Percentiles rank a stretch among this genome's conserved stretches.
phyloP scores from a whole-genome alignment of 306 rosid species.

The Dryas alaskensis region DNA sequence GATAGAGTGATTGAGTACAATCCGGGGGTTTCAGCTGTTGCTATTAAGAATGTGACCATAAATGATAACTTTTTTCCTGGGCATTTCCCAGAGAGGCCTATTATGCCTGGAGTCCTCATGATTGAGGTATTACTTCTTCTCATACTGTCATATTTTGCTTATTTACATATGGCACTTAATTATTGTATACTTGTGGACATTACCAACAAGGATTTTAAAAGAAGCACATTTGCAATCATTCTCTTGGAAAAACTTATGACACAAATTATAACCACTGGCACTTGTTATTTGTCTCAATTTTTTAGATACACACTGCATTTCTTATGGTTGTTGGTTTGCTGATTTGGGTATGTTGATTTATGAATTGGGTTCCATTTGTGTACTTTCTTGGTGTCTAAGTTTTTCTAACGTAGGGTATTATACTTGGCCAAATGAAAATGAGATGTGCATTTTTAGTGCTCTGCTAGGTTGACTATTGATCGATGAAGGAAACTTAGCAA shows the following conservation, averaged over 20 bases:
- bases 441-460: not conserved
- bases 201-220: not conserved
- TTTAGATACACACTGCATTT: not conserved
- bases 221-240: not conserved
- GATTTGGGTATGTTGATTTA: not conserved
- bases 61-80: constrained; percentile 94
- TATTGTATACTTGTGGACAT: not conserved
- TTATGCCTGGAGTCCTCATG: constrained; percentile 98
- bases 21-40: constrained; percentile 50
- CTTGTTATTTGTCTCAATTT: not conserved
- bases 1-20: constrained; percentile 67
- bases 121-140: constrained; percentile 55
- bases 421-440: not conserved
- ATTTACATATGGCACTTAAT: not conserved
- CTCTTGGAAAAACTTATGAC: not conserved
- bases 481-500: not conserved
- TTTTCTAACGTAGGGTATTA: not conserved
- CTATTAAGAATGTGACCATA: constrained; percentile 59
- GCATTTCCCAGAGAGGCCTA: constrained; percentile 95
- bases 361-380: not conserved
- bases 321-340: not conserved
- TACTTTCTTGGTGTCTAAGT: not conserved
- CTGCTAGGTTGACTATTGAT: not conserved
- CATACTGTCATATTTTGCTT: not conserved
- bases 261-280: not conserved